Evolutionary conservation across 169 alveolate genomes (phyloP), one percentile per base, ranked within the genome.

Genomic region (Plasmodium knowlesi): DNA sequence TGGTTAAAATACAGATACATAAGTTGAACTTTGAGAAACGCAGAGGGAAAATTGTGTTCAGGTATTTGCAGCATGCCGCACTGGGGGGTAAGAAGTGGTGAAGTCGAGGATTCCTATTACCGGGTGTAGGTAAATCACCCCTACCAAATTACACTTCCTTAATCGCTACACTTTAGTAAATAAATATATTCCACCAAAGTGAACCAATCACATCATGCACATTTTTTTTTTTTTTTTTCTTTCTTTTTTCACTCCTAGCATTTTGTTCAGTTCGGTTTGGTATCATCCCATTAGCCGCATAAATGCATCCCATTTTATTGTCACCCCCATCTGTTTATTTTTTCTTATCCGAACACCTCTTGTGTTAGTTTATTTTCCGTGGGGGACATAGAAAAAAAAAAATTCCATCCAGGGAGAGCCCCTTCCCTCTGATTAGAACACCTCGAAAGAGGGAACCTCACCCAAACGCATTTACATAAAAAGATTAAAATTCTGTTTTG

Each of bases 1-100:
- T 43, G 12, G 93, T 86, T 12, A 86, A 86, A 76, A 74, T 86
- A 16, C 93, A 86, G 67, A 74, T 86, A 54, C 93, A 86, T 54
- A 86, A 86, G 43, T 76, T 86, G 67, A 76, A 86, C 81, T 86
- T 86, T 78, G 93, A 86, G 70, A 74, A 86, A n/a, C 93, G 93
- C 6, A 57, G 93, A 19, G 93, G 93, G 41, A 86, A 76, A 86
- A 86, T 86, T 16, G 72, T 86, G 2, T 86, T 74, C 25, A 86
- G 93, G 61, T 86, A 86, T 76, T 32, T 86, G 61, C 93, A 86
- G 25, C 93, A 86, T 9, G 61, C 84, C 10, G 19, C 93, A 2
- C 57, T 53, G 43, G 81, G 81, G 46, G 61, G 53, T 10, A 86
- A 76, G 30, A 73, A 41, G 82, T 46, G 80, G 30, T 39, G 53